These are phyloP conservation scores for Vaccinium corymbosum DNA, from an alignment of 148 eudicot species.

Conservation along the genomic window DNA sequence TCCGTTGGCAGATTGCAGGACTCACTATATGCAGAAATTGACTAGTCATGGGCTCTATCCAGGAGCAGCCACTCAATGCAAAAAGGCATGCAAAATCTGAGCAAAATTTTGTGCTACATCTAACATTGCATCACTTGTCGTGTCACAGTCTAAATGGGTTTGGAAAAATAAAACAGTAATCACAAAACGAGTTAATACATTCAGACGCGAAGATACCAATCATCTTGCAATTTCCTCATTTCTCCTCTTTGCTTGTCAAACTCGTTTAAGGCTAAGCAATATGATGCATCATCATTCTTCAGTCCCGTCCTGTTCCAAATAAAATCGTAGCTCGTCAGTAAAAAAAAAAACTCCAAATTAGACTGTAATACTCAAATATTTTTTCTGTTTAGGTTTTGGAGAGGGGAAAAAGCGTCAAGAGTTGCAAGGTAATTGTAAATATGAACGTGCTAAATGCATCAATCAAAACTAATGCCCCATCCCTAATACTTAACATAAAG, in stretches of 20 bases:
- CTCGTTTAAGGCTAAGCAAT: slow-evolving; percentile 14
- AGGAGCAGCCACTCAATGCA: neutral
- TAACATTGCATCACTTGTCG: neutral
- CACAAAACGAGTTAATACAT: neutral
- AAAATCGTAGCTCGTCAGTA: neutral
- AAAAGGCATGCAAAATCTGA: neutral
- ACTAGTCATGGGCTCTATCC: neutral
- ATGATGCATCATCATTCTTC: slow-evolving; percentile 13
- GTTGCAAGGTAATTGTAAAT: neutral
- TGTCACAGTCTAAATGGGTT: neutral
- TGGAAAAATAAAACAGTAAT: neutral
- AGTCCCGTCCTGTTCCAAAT: slow-evolving; percentile 15
- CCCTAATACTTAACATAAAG: neutral
- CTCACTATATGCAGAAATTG: neutral
- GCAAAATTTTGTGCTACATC: neutral
- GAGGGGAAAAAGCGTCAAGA: neutral
- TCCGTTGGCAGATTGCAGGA: neutral
- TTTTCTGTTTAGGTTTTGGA: neutral
- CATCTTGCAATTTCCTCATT: neutral
- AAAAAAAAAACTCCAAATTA: neutral
- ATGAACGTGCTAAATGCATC: neutral
- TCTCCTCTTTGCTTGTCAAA: slow-evolving; percentile 11
- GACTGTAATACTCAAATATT: neutral
- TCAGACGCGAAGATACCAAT: neutral
- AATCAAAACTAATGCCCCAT: neutral